Conservation (phyloP, 2,329 filamentous ascomycete species). For the Pezicula neosporulosa region DNA sequence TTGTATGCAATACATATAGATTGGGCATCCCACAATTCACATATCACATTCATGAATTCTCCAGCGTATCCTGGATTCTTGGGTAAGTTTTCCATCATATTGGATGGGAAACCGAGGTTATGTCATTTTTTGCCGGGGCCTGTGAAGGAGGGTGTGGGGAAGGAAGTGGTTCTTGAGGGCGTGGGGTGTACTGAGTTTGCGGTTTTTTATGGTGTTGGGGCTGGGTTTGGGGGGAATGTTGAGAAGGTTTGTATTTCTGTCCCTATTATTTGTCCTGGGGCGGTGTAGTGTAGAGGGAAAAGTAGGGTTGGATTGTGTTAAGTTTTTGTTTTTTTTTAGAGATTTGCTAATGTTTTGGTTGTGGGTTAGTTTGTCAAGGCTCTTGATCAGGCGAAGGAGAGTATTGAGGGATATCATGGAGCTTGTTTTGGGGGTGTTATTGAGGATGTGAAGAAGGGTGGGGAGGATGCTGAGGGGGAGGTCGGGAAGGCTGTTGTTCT, state of each 20-base stretch:
- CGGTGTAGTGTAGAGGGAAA: too few species aligned
- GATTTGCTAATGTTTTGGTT: too few species aligned
- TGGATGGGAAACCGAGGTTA: neutral
- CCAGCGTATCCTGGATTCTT: constrained; percentile 35
- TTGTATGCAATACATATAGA: constrained; percentile 28
- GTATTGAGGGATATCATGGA: neutral
- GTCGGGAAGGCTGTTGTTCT: constrained; percentile 2
- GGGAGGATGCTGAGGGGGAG: neutral
- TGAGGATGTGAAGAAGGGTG: constrained; percentile 3
- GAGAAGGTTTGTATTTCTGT: neutral
- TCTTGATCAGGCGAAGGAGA: neutral
- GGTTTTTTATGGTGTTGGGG: neutral
- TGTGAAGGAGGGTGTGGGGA: too few species aligned
- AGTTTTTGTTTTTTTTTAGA: too few species aligned
- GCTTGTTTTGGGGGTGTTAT: neutral
- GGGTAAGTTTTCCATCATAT: neutral
- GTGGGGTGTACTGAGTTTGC: constrained; percentile 2
- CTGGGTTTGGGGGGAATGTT: neutral
- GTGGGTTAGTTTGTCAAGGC: neutral
- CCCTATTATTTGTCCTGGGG: too few species aligned
- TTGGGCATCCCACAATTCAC: constrained; percentile 34
- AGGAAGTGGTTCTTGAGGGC: neutral
- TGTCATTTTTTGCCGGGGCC: neutral
- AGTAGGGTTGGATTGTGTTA: too few species aligned
- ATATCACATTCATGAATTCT: constrained; percentile 34